Evolutionary conservation across 352 stramenopile species (phyloP).

Genomic region (Globisporangium abappressorium): DNA sequence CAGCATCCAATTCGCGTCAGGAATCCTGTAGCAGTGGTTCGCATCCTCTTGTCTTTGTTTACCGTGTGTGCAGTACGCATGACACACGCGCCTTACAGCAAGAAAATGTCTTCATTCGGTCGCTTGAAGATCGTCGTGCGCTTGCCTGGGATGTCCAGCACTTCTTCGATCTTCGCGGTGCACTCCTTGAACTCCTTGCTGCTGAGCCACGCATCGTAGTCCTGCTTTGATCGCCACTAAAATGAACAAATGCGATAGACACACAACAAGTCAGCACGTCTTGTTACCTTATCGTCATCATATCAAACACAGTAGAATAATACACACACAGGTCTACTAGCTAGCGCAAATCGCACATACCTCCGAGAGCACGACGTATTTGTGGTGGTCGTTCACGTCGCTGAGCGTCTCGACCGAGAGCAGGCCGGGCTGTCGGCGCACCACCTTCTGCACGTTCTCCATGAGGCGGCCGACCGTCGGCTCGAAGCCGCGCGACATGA

Average conservation of each 20-base stretch:
- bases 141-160: conserved; percentile 84
- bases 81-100: conserved; percentile 42
- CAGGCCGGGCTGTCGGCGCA: conserved; percentile 68
- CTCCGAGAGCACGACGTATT: conserved; percentile 85
- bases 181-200: conserved; percentile 80
- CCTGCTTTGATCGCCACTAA: conserved; percentile 76
- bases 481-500: conserved; percentile 84
- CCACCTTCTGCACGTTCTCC: conserved; percentile 79
- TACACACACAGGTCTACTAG: neutral
- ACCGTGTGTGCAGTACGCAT: neutral
- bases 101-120: conserved; percentile 82
- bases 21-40: neutral
- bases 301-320: too few relatives aligned
- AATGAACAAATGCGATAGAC: conserved; percentile 14
- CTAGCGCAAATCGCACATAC: conserved; percentile 23
- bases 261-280: neutral
- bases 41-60: neutral
- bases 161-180: conserved; percentile 83
- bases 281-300: neutral
- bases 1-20: neutral
- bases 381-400: conserved; percentile 84
- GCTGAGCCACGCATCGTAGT: conserved; percentile 76
- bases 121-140: conserved; percentile 82
- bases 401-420: conserved; percentile 81
- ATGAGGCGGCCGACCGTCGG: conserved; percentile 76